Base-by-base conservation (phyloP, 164 flowering plant genomes). In the Cinnamomum chago region DNA sequence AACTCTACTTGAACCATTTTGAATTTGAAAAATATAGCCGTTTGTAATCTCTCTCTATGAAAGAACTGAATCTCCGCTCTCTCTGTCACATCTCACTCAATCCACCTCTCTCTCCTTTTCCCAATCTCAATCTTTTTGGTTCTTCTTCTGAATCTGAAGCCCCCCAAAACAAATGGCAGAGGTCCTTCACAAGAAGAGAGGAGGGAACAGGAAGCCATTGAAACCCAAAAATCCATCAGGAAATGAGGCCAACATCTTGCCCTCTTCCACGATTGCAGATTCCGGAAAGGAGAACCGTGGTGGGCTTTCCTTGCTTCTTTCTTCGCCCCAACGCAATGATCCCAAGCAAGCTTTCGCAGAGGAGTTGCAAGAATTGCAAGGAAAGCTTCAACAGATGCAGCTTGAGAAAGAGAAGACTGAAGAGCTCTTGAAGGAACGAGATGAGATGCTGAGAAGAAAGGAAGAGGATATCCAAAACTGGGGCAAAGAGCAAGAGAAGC, bases 391-490 rank as follows among this genome's bases (percentile, higher is more conserved):
- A 81, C 79, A 89, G 68, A 23, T 95, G 87, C 82, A 76, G 72
- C 76, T 92, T 15, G 97, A 91, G 87, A 94, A 94, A 82, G 91
- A 87, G 87, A 86, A 86, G 83, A 86, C 93, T 0, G 95, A 90
- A 78, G 90, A 88, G 77, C 67, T 92, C 35, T 67, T 93, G 87
- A 89, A 86, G 84, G 88, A 68, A 58, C 81, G 84, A 18, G 93
- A 88, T 50, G 90, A 83, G 77, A 85, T 85, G 82, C 24, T 92
- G 83, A 86, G 84, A 82, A 77, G 73, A 72, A 95, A 88, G 73
- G 93, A 89, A 58, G 90, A 90, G 68, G 93, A 89, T 66, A 83
- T 92, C 35, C 86, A 86, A 72, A 76, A 55, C 55, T 75, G 81
- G 24, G 90, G 83, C 0, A 75, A 72, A 68, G 87, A 88, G 83